Evolutionary conservation across 345 rosid genomes (phyloP), one percentile per base, ranked within the genome.

Genomic region (Lepidium africanum): DNA sequence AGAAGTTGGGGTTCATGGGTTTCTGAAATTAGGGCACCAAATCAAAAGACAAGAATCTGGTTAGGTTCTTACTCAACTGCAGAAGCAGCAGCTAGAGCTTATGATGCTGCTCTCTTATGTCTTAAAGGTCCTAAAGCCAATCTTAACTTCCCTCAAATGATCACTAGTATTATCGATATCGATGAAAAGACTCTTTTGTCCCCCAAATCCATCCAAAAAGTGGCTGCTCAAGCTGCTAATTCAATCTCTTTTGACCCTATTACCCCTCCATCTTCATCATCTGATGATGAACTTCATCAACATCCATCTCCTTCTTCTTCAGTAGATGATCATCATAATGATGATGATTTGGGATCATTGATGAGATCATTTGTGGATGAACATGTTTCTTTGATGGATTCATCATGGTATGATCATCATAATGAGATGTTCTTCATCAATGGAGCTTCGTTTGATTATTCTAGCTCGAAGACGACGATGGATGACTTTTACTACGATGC

Each of bases 1-100:
- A 89, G 99, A 74, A 94, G 91, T 15, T 94, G 99, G 99, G 99
- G 99, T 0, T 94, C 99, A 1, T 94, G 96, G 96, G 99, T 94
- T 0, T 85, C 99, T 8, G 99, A 94, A 73, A 94, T 94, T 40
- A 85, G 99, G 60, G 96, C 99, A 49, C 99, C 99, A 17, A 91
- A 91, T 65, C 90, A 91, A 62, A 94, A 94, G 62, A 86, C 99
- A 56, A 84, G 99, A 72, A 91, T 94, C 65, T 94, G 99, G 99
- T 73, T 94, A 67, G 99, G 99, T 21, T 94, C 99, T 66, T 91
- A 94, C 73, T 89, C 97, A 10, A 94, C 96, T 2, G 68, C 96
- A 9, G 99, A 91, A 76, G 97, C 96, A 27, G 99, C 99, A 38
- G 99, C 99, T 13, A 82, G 96, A 54, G 99, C 99, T 69, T 91